Base-by-base conservation (phyloP, 257 asterid species). In the Solanum piurae region DNA sequence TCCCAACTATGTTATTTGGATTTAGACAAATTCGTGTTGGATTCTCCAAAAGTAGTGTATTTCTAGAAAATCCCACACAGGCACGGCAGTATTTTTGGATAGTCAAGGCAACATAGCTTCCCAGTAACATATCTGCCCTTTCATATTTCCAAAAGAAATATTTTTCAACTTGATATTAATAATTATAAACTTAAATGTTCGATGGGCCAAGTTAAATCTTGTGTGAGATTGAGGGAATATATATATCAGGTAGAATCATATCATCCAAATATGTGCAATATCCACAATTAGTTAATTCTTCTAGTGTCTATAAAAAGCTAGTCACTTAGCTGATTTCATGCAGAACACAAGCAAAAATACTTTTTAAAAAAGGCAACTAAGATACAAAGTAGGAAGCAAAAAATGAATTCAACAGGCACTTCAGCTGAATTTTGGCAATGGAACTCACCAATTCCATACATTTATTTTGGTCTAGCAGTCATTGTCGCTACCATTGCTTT, bases 361-460 rank as follows among this genome's bases (percentile, higher is more conserved):
- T 66, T 25, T 25, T 5, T 0, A 69, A 21, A 83, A 10, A 42
- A 21, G 68, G 33, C 13, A 52, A 52, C 58, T 76, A 76, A 75
- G 21, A 73, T 75, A 75, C 33, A 21, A 14, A 75, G 83, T 11
- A 36, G 37, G 60, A 77, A 42, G 23, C 25, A 62, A 25, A 84
- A 9, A 31, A 88, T 62, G 77, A 64, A 38, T 5, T 36, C 55
- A 60, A 72, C 40, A 6, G 42, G 29, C 29, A 38, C 23, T 84
- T 46, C 58, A 44, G 27, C 64, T 79, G 86, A 84, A 31, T 87
- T 83, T 44, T 89, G 88, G 91, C 83, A 60, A 62, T 89, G 89
- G 89, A 83, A 87, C 16, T 82, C 91, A 55, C 91, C 91, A 34
- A 33, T 89, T 58, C 88, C 91, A 74, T 89, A 89, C 27, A 25